Conservation (phyloP, 805 yeast genomes). For the Suhomyces kilbournensis region DNA sequence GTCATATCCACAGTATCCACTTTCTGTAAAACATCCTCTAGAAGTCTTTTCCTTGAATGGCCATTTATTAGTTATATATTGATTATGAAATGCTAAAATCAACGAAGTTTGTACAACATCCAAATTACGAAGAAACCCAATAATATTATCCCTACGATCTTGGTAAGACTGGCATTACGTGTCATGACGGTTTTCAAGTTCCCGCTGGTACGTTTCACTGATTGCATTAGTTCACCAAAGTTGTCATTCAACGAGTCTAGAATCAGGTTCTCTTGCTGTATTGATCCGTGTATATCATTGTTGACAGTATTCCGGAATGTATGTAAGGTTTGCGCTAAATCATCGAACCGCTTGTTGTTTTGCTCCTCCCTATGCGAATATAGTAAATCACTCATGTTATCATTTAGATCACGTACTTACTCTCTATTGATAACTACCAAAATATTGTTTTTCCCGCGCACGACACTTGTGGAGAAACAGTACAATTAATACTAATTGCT, state of each 20-base stretch:
- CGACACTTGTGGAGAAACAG: not conserved
- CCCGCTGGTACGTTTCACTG: slow-evolving; percentile 40
- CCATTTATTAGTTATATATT: not conserved
- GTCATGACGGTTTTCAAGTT: slow-evolving; percentile 40
- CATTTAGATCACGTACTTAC: not conserved
- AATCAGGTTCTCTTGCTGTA: slow-evolving; percentile 39
- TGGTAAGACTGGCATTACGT: slow-evolving; percentile 39
- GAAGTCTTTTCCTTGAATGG: not conserved
- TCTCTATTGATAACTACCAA: not conserved
- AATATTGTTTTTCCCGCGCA: not conserved
- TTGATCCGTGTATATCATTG: slow-evolving; percentile 39
- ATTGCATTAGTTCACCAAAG: slow-evolving; percentile 35
- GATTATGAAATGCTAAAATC: not conserved
- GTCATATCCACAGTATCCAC: not conserved
- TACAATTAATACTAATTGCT: not conserved
- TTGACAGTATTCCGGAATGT: slow-evolving; percentile 43
- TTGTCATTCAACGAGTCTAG: slow-evolving; percentile 39
- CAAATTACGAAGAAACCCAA: slow-evolving; percentile 34
- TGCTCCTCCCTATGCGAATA: slow-evolving; percentile 43
- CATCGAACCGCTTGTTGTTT: slow-evolving; percentile 42
- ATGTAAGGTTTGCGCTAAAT: slow-evolving; percentile 40
- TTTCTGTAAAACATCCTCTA: not conserved
- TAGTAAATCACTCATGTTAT: slow-evolving; percentile 19
- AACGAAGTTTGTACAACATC: slow-evolving; percentile 33
- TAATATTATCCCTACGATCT: slow-evolving; percentile 35